Base-by-base conservation (phyloP, 2,329 filamentous ascomycete genomes). In the Alternaria sp. region DNA sequence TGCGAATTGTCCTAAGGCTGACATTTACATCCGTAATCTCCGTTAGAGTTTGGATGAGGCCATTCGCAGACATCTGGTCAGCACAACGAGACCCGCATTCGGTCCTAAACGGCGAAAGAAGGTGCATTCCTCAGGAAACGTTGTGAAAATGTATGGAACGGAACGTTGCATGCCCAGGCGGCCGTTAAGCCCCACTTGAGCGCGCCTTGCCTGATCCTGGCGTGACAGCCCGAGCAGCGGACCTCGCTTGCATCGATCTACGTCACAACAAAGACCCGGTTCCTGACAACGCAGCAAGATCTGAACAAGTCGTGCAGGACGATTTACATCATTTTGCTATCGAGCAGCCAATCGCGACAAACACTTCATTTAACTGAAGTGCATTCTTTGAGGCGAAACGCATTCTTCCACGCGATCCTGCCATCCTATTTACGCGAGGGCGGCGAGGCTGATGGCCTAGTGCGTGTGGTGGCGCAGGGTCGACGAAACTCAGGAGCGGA, bases 241-340 rank as follows among this genome's bases (percentile, higher is more conserved):
- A 8, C 23, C 56, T 60, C 60, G 51, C 61, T 55, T 60, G 26
- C 57, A 51, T 33, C 26, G 51, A 56, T 63, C 57, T 63, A 63
- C 61, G 57, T 63, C 61, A 63, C 61, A 51, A 20, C 57, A 28
- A 41, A 33, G 44, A 50, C 25, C 58, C 54, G 58, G 64, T 66
- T 65, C 59, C 60, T 65, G 59, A 54, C 50, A 49, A 55, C 53
- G 43, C 58, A 59, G 41, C 55, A 64, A 44, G 50, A 49, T 59
- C 55, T 18, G 54, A 50, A 50, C 46, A 43, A 55, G 23, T 44
- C 30, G 43, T 30, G 25, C 23, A 47, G 30, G 33, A 23, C 6
- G 26, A 62, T 70, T 68, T 71, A 68, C 72, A 73, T 74, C 72
- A 74, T 73, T 54, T 44, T 57, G 18, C 4, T 46, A 26, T 37